Percentiles rank a stretch among this genome's conserved stretches.
phyloP scores from a whole-genome alignment of 176 grass and related monocot genomes.

The Zoysia japonica region DNA sequence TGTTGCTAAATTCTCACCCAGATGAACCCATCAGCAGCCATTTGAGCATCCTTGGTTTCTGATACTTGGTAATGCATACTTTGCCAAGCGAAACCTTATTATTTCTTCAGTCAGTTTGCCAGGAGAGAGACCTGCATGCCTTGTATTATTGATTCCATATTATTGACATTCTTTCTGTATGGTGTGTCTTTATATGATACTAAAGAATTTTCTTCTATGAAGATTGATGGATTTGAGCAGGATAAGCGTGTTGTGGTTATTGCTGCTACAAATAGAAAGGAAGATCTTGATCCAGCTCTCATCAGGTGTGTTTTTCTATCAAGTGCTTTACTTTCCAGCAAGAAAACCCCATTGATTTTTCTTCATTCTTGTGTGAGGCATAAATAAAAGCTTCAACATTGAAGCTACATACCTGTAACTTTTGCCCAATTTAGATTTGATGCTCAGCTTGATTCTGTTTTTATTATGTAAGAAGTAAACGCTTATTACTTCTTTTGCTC shows the following conservation, averaged over 20 bases:
- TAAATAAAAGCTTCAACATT: conserved; percentile 6
- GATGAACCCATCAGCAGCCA: not conserved
- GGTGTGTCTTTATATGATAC: not conserved
- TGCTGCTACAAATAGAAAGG: conserved; percentile 97
- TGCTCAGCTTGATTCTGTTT: conserved; percentile 10
- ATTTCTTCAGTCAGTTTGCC: not conserved
- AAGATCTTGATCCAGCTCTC: conserved; percentile 95
- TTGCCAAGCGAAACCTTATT: conserved; percentile 20
- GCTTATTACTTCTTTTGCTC: conserved; percentile 15
- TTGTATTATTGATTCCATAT: conserved; percentile 13
- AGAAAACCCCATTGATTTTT: conserved; percentile 23
- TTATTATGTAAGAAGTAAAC: not conserved
- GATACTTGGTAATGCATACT: not conserved
- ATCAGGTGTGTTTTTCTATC: conserved; percentile 63
- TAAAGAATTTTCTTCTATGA: conserved; percentile 39
- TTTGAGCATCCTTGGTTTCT: not conserved
- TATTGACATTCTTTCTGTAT: conserved; percentile 1
- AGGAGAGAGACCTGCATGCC: not conserved
- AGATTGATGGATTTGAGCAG: conserved; percentile 97
- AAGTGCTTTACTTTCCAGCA: conserved; percentile 21
- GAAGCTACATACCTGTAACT: conserved; percentile 25
- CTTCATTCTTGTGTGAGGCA: conserved; percentile 7
- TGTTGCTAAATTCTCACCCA: not conserved
- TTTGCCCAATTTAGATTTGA: conserved; percentile 10
- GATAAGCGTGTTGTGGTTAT: conserved; percentile 85